These are phyloP conservation scores for Zygotorulaspora chibaensis DNA, from an alignment of 805 yeast species.

Conservation along the genomic window DNA sequence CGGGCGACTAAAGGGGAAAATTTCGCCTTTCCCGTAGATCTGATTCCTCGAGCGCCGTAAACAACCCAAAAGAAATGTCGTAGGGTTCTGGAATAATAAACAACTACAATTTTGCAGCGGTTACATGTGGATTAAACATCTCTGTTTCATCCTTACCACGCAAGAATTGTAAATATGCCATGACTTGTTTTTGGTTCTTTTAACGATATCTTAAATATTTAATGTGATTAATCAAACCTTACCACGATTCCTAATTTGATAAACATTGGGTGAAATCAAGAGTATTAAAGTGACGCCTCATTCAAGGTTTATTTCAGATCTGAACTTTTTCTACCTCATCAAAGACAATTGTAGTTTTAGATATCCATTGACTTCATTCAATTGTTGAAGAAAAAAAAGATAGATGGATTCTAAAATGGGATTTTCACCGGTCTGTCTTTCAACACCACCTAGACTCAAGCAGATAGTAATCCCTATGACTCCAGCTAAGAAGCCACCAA, in stretches of 20 bases:
- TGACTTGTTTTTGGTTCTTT: neutral
- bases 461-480: slow-evolving; percentile 6
- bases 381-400: neutral
- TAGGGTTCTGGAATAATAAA: neutral
- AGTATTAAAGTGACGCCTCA: neutral
- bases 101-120: neutral
- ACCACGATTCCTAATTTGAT: neutral
- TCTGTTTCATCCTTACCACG: neutral
- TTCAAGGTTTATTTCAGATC: neutral
- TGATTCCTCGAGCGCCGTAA: neutral
- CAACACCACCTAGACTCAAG: slow-evolving; percentile 10
- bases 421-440: slow-evolving; percentile 1
- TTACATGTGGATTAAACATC: neutral
- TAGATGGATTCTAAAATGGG: neutral
- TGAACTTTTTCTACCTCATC: neutral
- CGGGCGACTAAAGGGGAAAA: neutral
- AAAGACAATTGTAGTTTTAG: too few species aligned
- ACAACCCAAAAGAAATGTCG: neutral
- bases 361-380: neutral
- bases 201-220: neutral
- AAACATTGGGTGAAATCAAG: neutral
- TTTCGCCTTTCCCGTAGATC: neutral
- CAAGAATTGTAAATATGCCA: neutral
- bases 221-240: neutral
- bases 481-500: slow-evolving; percentile 8